Conservation (phyloP, 1,284 basidiomycete genomes). For the Moesziomyces globuligerus region DNA sequence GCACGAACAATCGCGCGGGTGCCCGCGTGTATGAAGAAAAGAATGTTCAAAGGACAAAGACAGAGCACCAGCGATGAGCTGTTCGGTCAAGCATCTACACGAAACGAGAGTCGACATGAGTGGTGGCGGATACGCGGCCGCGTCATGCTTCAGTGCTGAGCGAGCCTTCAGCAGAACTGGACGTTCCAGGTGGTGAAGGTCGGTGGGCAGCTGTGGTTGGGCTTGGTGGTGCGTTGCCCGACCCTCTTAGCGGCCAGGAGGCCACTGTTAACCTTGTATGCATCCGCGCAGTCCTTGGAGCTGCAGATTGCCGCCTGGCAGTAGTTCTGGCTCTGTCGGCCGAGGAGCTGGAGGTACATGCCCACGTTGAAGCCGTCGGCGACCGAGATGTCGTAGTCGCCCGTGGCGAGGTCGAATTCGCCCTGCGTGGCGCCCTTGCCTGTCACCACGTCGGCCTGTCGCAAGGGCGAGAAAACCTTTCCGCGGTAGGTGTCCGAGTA, state of each 20-base stretch:
- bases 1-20: too few species aligned
- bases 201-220: slow-evolving; percentile 45
- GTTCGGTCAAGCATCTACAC: not conserved
- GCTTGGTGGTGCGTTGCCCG: slow-evolving; percentile 23
- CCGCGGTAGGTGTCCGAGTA: slow-evolving; percentile 42
- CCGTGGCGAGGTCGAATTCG: slow-evolving; percentile 30
- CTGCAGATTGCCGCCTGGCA: slow-evolving; percentile 35
- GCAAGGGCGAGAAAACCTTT: slow-evolving; percentile 43
- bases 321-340: slow-evolving; percentile 27
- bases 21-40: not conserved
- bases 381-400: slow-evolving; percentile 43
- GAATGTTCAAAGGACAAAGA: not conserved
- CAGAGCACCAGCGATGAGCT: not conserved
- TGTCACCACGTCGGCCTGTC: slow-evolving; percentile 20
- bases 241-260: slow-evolving; percentile 20
- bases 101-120: not conserved
- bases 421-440: slow-evolving; percentile 40
- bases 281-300: slow-evolving; percentile 28
- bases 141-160: too few species aligned
- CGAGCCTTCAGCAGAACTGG: slow-evolving; percentile 38
- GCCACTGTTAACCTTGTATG: slow-evolving; percentile 31
- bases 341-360: slow-evolving; percentile 27
- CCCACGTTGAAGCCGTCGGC: slow-evolving; percentile 43
- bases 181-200: slow-evolving; percentile 38
- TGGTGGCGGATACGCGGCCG: not conserved